Conservation (phyloP, 805 yeast genomes). For the Ogataea nonfermentans region DNA sequence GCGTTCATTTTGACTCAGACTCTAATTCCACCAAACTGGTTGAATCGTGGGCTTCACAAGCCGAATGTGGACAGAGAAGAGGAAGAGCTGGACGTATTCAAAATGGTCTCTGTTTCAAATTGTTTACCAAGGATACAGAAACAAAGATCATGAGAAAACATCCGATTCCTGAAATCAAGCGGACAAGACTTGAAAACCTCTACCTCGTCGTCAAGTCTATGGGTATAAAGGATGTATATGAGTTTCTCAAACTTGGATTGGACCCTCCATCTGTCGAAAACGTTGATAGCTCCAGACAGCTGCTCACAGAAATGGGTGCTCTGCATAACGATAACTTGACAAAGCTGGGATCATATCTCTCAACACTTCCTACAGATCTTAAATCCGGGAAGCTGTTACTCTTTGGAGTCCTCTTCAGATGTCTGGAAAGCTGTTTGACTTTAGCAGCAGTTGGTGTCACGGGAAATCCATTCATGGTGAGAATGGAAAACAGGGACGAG, state of each 20-base stretch:
- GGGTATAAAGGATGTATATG: conserved; percentile 73
- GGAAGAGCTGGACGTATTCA: conserved; percentile 99
- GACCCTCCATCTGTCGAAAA: conserved; percentile 71
- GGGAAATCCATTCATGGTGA: conserved; percentile 70
- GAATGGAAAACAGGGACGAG: conserved; percentile 60
- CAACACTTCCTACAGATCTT: conserved; percentile 83
- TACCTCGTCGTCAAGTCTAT: conserved; percentile 84
- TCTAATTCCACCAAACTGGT: conserved; percentile 67
- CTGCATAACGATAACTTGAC: conserved; percentile 54
- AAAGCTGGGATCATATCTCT: conserved; percentile 73
- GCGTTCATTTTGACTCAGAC: conserved; percentile 64
- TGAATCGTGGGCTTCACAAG: conserved; percentile 86
- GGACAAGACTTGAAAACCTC: conserved; percentile 80
- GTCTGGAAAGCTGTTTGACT: conserved; percentile 73
- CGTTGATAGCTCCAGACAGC: conserved; percentile 48
- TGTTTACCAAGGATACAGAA: conserved; percentile 66
- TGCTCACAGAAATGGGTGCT: conserved; percentile 72
- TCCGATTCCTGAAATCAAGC: conserved; percentile 85
- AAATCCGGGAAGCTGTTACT: conserved; percentile 80
- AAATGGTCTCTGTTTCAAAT: conserved; percentile 75
- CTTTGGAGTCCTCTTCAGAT: conserved; percentile 78
- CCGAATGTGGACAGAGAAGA: conserved; percentile 86
- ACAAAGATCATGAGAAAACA: conserved; percentile 56
- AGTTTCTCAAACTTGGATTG: conserved; percentile 69
- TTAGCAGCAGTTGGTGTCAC: conserved; percentile 74